Evolutionary conservation across 345 rosid genomes (phyloP).

Genomic region (Iberis pinnata): DNA sequence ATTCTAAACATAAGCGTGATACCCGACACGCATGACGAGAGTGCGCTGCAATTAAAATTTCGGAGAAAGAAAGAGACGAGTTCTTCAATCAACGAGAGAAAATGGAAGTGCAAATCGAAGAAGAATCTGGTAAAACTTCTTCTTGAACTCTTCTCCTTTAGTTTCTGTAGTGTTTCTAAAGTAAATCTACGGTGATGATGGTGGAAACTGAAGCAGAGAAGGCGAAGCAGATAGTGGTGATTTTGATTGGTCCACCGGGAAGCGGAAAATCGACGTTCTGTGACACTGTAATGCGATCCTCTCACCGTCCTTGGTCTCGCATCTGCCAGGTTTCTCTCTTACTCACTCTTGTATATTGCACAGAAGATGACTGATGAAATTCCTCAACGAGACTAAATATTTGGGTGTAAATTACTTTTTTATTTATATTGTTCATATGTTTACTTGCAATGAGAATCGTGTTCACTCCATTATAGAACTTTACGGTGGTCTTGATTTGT

Average conservation of each 20-base stretch:
- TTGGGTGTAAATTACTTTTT: neutral
- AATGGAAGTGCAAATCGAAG: too few species aligned
- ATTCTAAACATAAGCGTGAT: constrained; percentile 4
- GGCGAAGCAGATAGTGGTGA: constrained; percentile 36
- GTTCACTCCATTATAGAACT: too few species aligned
- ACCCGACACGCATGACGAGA: constrained; percentile 16
- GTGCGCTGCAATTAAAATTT: neutral
- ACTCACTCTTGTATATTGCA: neutral
- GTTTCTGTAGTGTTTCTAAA: too few species aligned
- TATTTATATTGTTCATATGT: too few species aligned
- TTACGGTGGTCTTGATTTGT: too few species aligned
- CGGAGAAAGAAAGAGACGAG: too few species aligned
- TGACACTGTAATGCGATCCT: constrained; percentile 50
- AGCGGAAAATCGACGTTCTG: constrained; percentile 95
- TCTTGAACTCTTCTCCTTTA: too few species aligned
- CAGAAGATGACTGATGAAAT: constrained; percentile 38
- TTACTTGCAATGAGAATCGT: too few species aligned
- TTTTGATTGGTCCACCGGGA: constrained; percentile 79
- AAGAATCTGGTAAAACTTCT: too few species aligned
- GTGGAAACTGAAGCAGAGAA: constrained; percentile 34
- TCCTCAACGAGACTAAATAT: constrained; percentile 20
- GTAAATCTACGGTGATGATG: neutral
- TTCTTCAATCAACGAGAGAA: too few species aligned
- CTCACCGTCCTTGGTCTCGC: constrained; percentile 73
- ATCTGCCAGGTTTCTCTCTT: constrained; percentile 61